Base-by-base conservation (phyloP, 306 rosid species). In the Delonix regia region DNA sequence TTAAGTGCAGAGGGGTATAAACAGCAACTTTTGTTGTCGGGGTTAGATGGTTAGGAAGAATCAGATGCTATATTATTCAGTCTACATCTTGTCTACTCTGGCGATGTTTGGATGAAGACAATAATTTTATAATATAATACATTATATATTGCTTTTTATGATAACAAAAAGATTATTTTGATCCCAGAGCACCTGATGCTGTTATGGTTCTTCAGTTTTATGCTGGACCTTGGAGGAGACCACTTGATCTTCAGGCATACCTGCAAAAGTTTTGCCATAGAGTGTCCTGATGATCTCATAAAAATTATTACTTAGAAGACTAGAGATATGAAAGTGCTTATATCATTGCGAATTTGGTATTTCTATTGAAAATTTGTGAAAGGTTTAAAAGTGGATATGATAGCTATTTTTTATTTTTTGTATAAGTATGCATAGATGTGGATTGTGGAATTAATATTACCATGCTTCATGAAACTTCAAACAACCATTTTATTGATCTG, bases 381-480 rank as follows among this genome's bases (percentile, higher is more conserved):
- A 30, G 52, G 34, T 36, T 14, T 57, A 7, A 66, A 49, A 22
- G 8, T 3, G 49, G 49, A 44, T 42, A 55, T 22, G 39, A 0
- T 45, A 9, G 4, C 34, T 7, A 41, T 69, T 57, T 36, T 4
- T 16, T 4, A 0, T 15, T 44, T 28, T 75, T 33, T 45, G 53
- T 15, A 33, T 34, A 73, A 52, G 13, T 2, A 39, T 53, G 53
- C 66, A 6, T 28, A 28, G 16, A 30, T 18, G 25, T 24, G 3
- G 28, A 13, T 39, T 73, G 18, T 55, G 34, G 4, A 41, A 21
- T 33, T 16, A 24, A 28, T 69, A 45, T 59, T 30, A 42, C 41
- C n/a, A 5, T 22, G 65, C 63, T 51, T 45, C 45, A 24, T 52
- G 80, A 22, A 30, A 57, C 64, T 72, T 51, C 27, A 15, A 65